Percentiles rank a stretch among this genome's conserved stretches.
phyloP scores from a whole-genome alignment of 1,284 basidiomycete genomes.

The Pseudozyma flocculosa region DNA sequence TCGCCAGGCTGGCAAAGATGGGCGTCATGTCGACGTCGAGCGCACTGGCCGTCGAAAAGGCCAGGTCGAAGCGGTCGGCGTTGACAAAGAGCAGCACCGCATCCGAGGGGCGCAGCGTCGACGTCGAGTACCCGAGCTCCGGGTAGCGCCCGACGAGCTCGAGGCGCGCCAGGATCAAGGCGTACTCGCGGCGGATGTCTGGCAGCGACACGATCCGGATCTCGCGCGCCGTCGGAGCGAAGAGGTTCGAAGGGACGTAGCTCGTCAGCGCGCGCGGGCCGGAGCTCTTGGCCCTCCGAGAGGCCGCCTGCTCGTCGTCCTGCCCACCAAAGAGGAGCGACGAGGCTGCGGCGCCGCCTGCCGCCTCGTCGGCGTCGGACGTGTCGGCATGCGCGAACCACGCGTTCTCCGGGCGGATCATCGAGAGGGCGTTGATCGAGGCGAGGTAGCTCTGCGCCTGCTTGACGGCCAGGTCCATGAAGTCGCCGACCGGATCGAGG shows the following conservation, averaged over 20 bases:
- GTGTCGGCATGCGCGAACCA: constrained; percentile 69
- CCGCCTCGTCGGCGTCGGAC: constrained; percentile 1
- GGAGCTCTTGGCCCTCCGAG: constrained; percentile 8
- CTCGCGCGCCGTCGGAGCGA: constrained; percentile 63
- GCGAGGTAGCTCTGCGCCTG: constrained; percentile 80
- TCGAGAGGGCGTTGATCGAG: constrained; percentile 82
- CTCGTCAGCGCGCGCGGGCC: constrained; percentile 66
- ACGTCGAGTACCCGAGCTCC: constrained; percentile 58
- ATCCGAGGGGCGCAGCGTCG: constrained; percentile 59
- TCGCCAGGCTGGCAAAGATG: constrained; percentile 75
- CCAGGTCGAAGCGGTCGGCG: constrained; percentile 74
- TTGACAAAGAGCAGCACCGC: constrained; percentile 80
- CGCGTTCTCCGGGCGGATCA: constrained; percentile 77
- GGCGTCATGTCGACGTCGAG: constrained; percentile 83
- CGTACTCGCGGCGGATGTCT: constrained; percentile 83
- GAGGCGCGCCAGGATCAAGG: constrained; percentile 75
- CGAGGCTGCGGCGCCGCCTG: constrained; percentile 10
- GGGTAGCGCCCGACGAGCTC: constrained; percentile 70
- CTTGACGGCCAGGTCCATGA: constrained; percentile 65
- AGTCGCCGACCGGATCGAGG: constrained; percentile 27
- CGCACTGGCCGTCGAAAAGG: constrained; percentile 73
- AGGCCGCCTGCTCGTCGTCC: not conserved
- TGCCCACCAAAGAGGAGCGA: constrained; percentile 6
- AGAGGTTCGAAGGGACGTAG: constrained; percentile 71
- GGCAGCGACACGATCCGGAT: constrained; percentile 76